Conservation (phyloP, 2,329 filamentous ascomycete genomes). For the Penicillium sclerotiorum region DNA sequence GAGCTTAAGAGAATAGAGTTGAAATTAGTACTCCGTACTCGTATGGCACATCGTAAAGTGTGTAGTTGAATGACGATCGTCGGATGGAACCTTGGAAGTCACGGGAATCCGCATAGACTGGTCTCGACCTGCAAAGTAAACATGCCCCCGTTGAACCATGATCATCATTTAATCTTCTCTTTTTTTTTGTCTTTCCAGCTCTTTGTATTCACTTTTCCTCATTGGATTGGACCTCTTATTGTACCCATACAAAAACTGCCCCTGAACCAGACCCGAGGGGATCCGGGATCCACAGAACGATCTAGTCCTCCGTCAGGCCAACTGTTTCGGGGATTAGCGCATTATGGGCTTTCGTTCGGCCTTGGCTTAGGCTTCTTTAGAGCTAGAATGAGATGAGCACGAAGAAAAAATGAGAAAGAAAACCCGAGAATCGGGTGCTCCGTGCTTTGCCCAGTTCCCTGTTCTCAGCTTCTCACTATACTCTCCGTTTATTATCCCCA, state of each 20-base stretch:
- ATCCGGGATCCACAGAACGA: conserved; percentile 24
- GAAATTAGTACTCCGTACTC: too few species aligned
- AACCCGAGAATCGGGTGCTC: conserved; percentile 6
- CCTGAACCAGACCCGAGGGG: conserved; percentile 8
- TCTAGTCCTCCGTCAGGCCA: conserved; percentile 22
- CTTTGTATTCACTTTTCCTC: background rate
- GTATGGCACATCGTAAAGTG: too few species aligned
- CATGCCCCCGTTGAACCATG: background rate
- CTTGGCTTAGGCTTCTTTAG: conserved; percentile 14
- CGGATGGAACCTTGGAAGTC: background rate
- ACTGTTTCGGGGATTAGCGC: conserved; percentile 17
- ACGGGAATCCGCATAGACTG: background rate
- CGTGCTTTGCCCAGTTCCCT: conserved; percentile 6
- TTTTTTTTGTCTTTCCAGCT: background rate
- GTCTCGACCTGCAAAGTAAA: background rate
- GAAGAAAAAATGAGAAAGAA: background rate
- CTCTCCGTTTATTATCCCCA: background rate
- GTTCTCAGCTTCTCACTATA: too few species aligned
- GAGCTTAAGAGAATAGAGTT: too few species aligned
- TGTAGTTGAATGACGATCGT: background rate
- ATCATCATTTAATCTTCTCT: background rate
- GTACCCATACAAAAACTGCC: conserved; percentile 10
- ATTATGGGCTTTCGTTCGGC: conserved; percentile 11
- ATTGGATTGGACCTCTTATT: background rate
- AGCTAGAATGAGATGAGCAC: conserved; percentile 8